Evolutionary conservation across 805 yeast genomes (phyloP).

Genomic region (Jamesozyma jinghongensis): DNA sequence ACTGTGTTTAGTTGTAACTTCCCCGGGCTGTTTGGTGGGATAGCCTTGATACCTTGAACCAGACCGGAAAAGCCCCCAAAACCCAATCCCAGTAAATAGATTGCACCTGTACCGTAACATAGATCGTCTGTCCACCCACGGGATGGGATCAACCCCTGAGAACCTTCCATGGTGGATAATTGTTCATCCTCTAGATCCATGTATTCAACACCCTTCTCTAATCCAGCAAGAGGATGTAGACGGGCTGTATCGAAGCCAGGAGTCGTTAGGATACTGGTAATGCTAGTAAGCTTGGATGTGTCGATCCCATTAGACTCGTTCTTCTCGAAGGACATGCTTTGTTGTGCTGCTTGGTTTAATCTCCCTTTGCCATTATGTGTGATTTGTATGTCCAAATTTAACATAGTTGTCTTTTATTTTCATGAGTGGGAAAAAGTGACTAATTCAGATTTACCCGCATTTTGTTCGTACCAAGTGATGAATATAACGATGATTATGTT

Average conservation of each 20-base stretch:
- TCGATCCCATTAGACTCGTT: conserved; percentile 1
- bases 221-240: conserved; percentile 87
- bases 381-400: too few species aligned
- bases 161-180: conserved; percentile 68
- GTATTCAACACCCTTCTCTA: conserved; percentile 82
- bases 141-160: conserved; percentile 87
- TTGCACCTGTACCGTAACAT: conserved; percentile 96
- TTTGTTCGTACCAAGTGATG: too few species aligned
- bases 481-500: too few species aligned
- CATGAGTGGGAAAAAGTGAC: too few species aligned
- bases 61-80: conserved; percentile 85
- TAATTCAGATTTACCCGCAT: too few species aligned
- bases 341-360: not conserved
- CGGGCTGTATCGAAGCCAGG: conserved; percentile 57
- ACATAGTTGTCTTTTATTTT: too few species aligned
- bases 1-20: conserved; percentile 82
- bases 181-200: conserved; percentile 82
- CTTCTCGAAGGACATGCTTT: not conserved
- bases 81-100: conserved; percentile 78
- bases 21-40: conserved; percentile 68
- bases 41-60: conserved; percentile 70
- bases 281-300: conserved; percentile 36
- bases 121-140: conserved; percentile 97
- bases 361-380: too few species aligned
- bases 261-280: conserved; percentile 49